Conservation (phyloP, 768 basidiomycete genomes). For the Russula abietina region DNA sequence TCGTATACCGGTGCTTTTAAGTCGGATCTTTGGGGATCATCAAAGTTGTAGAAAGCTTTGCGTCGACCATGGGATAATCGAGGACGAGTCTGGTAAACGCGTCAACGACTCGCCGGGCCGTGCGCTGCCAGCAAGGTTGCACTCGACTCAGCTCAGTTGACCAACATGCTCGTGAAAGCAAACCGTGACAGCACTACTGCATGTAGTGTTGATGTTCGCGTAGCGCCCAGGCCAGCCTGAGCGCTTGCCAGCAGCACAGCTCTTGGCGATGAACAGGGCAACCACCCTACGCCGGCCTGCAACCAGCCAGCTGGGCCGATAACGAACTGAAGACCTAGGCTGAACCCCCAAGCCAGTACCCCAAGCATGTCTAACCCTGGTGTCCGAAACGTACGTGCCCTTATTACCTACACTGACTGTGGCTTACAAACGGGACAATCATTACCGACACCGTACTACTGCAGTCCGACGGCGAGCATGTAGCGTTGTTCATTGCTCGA, state of each 20-base stretch:
- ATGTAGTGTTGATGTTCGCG: neutral
- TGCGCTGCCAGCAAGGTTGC: no score
- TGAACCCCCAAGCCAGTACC: neutral
- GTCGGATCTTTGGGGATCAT: no score
- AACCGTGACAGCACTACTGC: no score
- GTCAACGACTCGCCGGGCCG: no score
- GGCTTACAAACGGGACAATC: neutral
- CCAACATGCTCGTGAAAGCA: no score
- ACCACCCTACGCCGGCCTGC: neutral
- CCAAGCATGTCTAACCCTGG: slow-evolving; percentile 2
- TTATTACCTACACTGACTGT: neutral
- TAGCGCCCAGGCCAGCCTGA: neutral
- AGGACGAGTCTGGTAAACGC: no score
- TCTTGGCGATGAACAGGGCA: neutral
- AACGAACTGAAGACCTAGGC: neutral
- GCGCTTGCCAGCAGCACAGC: neutral
- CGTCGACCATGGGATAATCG: no score
- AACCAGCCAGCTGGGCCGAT: neutral
- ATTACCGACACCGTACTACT: no score
- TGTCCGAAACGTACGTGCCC: slow-evolving; percentile 1
- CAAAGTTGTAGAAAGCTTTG: no score
- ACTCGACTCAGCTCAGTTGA: no score
- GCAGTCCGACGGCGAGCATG: neutral
- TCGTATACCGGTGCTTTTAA: no score
- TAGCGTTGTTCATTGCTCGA: neutral